phyloP scores from a whole-genome alignment of 805 yeast genomes.

The Hanseniaspora guilliermondii region DNA sequence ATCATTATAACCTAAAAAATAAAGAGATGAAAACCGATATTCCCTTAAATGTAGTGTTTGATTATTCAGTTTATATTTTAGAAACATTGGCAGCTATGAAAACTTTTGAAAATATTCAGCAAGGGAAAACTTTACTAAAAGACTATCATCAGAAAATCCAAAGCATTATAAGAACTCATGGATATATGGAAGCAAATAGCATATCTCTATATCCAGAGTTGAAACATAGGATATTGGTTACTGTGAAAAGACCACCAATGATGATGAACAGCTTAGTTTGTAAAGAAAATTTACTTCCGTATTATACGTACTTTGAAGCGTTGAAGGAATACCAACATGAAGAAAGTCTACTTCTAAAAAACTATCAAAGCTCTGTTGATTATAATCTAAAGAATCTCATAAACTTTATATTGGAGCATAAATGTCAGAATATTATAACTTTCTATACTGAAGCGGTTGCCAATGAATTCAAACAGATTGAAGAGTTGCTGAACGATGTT shows the following conservation, averaged over 20 bases:
- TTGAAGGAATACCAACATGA: background rate
- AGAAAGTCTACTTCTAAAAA: background rate
- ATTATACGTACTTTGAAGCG: background rate
- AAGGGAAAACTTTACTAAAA: background rate
- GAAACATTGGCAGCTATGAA: background rate
- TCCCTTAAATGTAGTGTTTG: background rate
- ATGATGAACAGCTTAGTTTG: background rate
- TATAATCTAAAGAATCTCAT: slow-evolving; percentile 1
- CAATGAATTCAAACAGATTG: slow-evolving; percentile 1
- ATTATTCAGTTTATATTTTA: background rate
- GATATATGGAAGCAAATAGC: background rate
- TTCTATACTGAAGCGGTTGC: background rate
- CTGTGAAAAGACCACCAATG: background rate
- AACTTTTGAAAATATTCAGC: background rate
- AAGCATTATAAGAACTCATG: background rate
- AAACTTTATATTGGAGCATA: background rate
- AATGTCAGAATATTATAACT: background rate
- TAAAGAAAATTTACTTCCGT: background rate
- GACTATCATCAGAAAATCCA: background rate
- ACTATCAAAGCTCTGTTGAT: background rate
- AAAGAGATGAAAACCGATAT: background rate
- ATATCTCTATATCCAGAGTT: background rate
- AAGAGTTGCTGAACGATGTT: background rate
- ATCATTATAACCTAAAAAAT: background rate
- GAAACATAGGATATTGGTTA: background rate